Conservation (phyloP, 2,329 filamentous ascomycete genomes). For the Fusarium xyrophilum region DNA sequence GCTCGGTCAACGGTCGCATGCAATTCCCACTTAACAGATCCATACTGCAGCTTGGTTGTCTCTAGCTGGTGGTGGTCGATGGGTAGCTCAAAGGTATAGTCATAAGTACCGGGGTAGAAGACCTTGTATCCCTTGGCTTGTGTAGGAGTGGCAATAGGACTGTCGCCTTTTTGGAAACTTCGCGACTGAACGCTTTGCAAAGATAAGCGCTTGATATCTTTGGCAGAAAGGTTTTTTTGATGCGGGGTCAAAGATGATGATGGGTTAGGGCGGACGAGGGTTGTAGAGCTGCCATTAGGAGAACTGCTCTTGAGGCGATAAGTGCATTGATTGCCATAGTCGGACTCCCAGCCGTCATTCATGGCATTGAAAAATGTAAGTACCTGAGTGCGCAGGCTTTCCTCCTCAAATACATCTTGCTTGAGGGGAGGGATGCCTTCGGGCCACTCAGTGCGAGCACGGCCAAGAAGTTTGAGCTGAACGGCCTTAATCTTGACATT, state of each 20-base stretch:
- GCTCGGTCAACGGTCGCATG: slow-evolving; percentile 85
- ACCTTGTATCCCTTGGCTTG: slow-evolving; percentile 80
- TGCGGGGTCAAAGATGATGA: slow-evolving; percentile 34
- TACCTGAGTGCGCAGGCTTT: slow-evolving; percentile 85
- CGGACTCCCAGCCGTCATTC: slow-evolving; percentile 65
- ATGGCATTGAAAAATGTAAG: slow-evolving; percentile 90
- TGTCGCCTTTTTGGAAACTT: slow-evolving; percentile 84
- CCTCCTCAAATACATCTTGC: slow-evolving; percentile 81
- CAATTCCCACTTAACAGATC: slow-evolving; percentile 86
- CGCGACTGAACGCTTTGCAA: slow-evolving; percentile 81
- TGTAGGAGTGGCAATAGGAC: slow-evolving; percentile 64
- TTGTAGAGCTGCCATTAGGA: slow-evolving; percentile 48
- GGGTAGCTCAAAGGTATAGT: slow-evolving; percentile 81
- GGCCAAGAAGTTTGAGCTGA: slow-evolving; percentile 83
- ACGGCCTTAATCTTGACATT: slow-evolving; percentile 92
- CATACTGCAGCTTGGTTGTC: slow-evolving; percentile 85
- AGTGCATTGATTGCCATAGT: slow-evolving; percentile 69
- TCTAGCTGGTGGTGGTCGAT: slow-evolving; percentile 89
- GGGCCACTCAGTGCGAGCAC: slow-evolving; percentile 92
- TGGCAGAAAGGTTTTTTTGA: slow-evolving; percentile 47
- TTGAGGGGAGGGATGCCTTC: slow-evolving; percentile 93
- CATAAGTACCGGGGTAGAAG: slow-evolving; percentile 75
- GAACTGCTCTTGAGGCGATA: slow-evolving; percentile 55
- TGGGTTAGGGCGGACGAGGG: slow-evolving; percentile 37
- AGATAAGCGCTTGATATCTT: slow-evolving; percentile 72